phyloP scores from a whole-genome alignment of 352 stramenopile genomes.

The Pythium utonaiense region DNA sequence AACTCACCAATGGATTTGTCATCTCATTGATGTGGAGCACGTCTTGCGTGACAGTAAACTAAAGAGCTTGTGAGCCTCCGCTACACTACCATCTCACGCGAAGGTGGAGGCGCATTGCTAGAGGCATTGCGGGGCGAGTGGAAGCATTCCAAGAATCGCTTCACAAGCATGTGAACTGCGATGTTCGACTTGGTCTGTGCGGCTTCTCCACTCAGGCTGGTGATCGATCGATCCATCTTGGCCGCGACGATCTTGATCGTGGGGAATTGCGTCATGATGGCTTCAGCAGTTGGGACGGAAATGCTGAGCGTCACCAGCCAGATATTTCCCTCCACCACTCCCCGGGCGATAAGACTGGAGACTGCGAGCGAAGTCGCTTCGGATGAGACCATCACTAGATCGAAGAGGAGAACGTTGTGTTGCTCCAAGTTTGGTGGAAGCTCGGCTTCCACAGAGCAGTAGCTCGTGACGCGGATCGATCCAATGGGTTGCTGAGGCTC shows the following conservation, averaged over 20 bases:
- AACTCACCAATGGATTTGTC: too few species aligned
- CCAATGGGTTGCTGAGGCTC: slow-evolving; percentile 16
- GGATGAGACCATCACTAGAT: slow-evolving; percentile 29
- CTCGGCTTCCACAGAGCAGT: background rate
- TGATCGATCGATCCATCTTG: slow-evolving; percentile 17
- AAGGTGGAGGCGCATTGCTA: too few species aligned
- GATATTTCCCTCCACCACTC: slow-evolving; percentile 34
- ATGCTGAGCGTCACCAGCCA: slow-evolving; percentile 28
- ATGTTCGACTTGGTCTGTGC: too few species aligned
- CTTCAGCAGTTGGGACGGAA: slow-evolving; percentile 22
- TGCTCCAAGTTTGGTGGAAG: slow-evolving; percentile 26
- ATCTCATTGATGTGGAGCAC: too few species aligned
- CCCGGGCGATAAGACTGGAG: slow-evolving; percentile 29
- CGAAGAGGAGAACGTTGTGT: slow-evolving; percentile 50
- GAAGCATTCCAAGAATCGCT: too few species aligned
- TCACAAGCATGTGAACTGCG: too few species aligned
- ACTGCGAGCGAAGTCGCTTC: slow-evolving; percentile 27
- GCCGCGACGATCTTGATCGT: slow-evolving; percentile 24
- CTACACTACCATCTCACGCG: too few species aligned
- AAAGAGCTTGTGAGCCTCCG: too few species aligned
- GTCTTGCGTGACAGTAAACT: too few species aligned
- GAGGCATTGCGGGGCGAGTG: too few species aligned
- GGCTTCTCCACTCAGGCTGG: too few species aligned
- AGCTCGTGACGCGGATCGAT: slow-evolving; percentile 12
- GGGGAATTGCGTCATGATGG: slow-evolving; percentile 20